Percentiles rank a stretch among this genome's conserved stretches.
These are phyloP conservation scores for Cephalotrichum gorgonifer DNA, from an alignment of 2,329 filamentous ascomycete genomes.

Conservation along the genomic window DNA sequence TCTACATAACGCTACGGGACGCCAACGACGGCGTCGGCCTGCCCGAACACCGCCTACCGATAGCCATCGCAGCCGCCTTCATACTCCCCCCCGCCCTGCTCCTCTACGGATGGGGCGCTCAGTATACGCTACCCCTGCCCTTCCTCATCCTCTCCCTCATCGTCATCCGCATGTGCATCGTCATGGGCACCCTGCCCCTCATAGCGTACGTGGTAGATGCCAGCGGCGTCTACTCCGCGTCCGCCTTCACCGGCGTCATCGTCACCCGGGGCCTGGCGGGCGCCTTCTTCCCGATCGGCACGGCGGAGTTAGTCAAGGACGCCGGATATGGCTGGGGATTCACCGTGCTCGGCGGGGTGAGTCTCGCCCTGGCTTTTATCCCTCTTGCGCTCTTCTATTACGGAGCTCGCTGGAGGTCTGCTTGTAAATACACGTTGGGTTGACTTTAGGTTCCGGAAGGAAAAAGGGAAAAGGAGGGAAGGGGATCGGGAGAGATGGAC, in stretches of 20 bases:
- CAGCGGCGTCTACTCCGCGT: constrained; percentile 6
- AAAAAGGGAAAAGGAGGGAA: background rate
- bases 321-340: constrained; percentile 44
- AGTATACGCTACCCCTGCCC: constrained; percentile 3
- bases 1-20: constrained; percentile 38
- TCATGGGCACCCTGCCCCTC: constrained; percentile 6
- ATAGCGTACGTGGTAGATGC: constrained; percentile 8
- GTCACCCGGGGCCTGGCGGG: constrained; percentile 34
- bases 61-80: constrained; percentile 18
- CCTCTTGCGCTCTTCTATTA: constrained; percentile 17
- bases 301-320: constrained; percentile 31
- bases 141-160: constrained; percentile 23
- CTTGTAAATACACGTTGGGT: background rate
- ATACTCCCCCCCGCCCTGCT: constrained; percentile 3
- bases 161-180: constrained; percentile 7
- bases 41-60: constrained; percentile 30
- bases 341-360: constrained; percentile 29
- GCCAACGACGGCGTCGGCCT: constrained; percentile 19
- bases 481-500: background rate
- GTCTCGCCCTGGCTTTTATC: constrained; percentile 35
- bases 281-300: constrained; percentile 43
- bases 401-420: background rate
- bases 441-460: too few relatives aligned
- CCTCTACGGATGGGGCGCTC: constrained; percentile 7
- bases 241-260: constrained; percentile 6